A percentile compares a stretch with the other conserved stretches of the same genome.
phyloP scores from a whole-genome alignment of 2,329 filamentous ascomycete genomes.

The Penicillium polonicum region DNA sequence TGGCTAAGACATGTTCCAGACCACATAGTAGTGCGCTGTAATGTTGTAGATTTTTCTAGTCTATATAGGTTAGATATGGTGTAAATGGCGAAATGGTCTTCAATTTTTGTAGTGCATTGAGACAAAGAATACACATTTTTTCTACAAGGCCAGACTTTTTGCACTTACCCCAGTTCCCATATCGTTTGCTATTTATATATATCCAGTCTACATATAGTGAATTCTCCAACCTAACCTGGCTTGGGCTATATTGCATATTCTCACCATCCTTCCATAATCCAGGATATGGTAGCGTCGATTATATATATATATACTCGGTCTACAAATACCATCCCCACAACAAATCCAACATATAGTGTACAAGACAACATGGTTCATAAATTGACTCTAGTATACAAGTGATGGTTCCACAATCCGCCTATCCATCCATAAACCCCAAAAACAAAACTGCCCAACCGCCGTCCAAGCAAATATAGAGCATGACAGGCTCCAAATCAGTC shows the following conservation, averaged over 20 bases:
- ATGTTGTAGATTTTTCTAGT: neutral
- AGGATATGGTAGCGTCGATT: neutral
- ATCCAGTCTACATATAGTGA: neutral
- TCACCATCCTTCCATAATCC: neutral
- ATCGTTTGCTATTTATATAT: neutral
- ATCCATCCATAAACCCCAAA: constrained; percentile 8
- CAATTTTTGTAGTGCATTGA: too few species aligned
- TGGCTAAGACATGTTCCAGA: constrained; percentile 5
- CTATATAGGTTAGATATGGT: neutral
- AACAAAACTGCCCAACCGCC: neutral
- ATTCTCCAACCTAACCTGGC: too few species aligned
- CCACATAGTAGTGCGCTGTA: neutral
- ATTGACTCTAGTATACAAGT: constrained; percentile 28
- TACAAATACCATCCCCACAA: neutral
- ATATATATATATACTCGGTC: neutral
- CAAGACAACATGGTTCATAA: constrained; percentile 14
- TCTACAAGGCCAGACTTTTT: too few species aligned
- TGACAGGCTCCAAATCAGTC: neutral
- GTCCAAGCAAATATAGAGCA: neutral
- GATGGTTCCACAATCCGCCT: constrained; percentile 9
- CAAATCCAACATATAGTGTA: neutral
- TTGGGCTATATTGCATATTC: neutral
- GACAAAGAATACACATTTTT: neutral
- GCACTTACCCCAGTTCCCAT: neutral
- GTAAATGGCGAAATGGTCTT: neutral